Percentiles rank a stretch among this genome's conserved stretches.
These are phyloP conservation scores for Globisporangium paroecandrum DNA, from an alignment of 352 stramenopile species.

Conservation along the genomic window DNA sequence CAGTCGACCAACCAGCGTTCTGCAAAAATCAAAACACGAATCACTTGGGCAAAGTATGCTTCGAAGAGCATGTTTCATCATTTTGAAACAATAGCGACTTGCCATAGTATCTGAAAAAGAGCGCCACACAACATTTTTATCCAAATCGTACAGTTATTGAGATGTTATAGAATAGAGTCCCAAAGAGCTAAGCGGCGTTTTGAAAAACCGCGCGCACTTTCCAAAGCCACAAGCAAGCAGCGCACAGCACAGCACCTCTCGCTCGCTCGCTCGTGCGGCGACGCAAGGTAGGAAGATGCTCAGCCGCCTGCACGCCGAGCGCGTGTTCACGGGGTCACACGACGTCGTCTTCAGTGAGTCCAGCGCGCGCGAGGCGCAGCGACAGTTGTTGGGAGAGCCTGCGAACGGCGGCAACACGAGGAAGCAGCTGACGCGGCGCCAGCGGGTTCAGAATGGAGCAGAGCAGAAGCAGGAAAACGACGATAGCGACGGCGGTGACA, in stretches of 20 bases:
- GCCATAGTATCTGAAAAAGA: no score
- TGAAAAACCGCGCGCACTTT: background rate
- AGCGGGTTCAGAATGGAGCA: slow-evolving; percentile 4
- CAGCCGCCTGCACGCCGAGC: slow-evolving; percentile 51
- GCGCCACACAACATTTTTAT: no score
- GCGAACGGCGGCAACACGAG: slow-evolving; percentile 6
- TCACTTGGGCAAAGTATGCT: no score
- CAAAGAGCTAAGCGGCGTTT: background rate
- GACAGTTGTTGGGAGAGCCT: background rate
- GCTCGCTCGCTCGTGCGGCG: background rate
- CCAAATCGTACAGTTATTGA: no score
- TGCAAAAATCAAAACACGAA: no score
- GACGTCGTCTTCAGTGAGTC: slow-evolving; percentile 47
- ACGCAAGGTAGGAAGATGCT: slow-evolving; percentile 29
- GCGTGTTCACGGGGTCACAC: slow-evolving; percentile 60
- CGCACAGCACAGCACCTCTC: background rate
- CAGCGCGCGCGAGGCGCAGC: slow-evolving; percentile 15
- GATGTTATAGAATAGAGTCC: no score
- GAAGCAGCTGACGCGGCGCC: background rate
- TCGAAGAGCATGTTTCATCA: no score
- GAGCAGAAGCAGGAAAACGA: slow-evolving; percentile 21
- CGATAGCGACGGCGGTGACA: slow-evolving; percentile 5
- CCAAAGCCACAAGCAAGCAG: background rate
- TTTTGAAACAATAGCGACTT: no score
- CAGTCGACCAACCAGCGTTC: no score